Evolutionary conservation across 75 land plant species (phyloP).

Genomic region (Isoetes taiwanensis): DNA sequence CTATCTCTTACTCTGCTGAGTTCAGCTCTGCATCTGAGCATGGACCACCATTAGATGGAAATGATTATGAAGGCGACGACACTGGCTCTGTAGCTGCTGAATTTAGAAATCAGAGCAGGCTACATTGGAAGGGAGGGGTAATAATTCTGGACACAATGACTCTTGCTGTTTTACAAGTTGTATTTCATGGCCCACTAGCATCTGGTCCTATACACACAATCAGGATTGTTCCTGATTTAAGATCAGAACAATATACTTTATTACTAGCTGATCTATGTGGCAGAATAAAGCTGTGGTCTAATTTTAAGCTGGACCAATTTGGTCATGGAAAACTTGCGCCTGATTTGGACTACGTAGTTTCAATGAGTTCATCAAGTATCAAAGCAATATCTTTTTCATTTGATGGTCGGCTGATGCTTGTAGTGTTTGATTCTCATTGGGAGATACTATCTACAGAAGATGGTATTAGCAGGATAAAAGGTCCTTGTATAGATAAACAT

Average conservation of each 20-base stretch:
- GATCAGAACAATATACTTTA: conserved; percentile 10
- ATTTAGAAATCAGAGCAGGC: too few species aligned
- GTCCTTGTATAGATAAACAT: conserved; percentile 8
- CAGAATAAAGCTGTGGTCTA: conserved; percentile 20
- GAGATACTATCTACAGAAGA: conserved; percentile 20
- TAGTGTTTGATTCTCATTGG: conserved; percentile 33
- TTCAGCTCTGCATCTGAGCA: neutral
- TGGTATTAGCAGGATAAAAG: conserved; percentile 26
- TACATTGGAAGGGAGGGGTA: conserved; percentile 14
- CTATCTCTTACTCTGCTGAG: conserved; percentile 8
- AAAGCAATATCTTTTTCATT: conserved; percentile 22
- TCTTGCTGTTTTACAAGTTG: conserved; percentile 44
- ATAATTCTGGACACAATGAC: conserved; percentile 53
- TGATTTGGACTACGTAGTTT: neutral
- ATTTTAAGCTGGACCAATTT: neutral
- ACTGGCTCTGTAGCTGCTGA: conserved; percentile 7
- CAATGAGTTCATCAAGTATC: conserved; percentile 1
- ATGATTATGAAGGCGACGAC: conserved; percentile 2
- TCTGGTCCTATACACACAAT: conserved; percentile 36
- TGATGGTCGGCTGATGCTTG: conserved; percentile 30
- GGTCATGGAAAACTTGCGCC: conserved; percentile 5
- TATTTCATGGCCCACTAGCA: conserved; percentile 46
- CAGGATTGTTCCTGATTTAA: conserved; percentile 19
- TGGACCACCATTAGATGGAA: neutral
- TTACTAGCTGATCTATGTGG: conserved; percentile 45